Conservation (phyloP, 352 stramenopile species). For the Phytopythium litorale region DNA sequence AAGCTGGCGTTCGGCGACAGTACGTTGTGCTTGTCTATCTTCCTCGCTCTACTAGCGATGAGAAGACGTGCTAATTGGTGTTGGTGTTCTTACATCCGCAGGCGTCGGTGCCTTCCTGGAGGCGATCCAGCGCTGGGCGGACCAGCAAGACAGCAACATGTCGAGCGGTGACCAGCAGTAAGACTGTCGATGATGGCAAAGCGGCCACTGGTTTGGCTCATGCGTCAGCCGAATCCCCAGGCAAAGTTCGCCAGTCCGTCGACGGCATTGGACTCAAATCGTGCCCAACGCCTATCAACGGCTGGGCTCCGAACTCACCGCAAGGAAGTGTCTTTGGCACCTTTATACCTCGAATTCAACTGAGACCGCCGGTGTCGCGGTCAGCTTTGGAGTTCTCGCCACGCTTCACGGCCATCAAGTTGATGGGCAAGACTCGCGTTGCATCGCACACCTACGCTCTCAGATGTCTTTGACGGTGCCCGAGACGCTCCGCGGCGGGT, state of each 20-base stretch:
- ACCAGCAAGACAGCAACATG: conserved; percentile 53
- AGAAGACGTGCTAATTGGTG: background rate
- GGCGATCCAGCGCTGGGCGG: conserved; percentile 72
- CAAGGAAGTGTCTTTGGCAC: background rate
- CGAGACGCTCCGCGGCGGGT: conserved; percentile 23
- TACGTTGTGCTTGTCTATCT: conserved; percentile 20
- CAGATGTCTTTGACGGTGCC: background rate
- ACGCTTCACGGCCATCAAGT: too few species aligned
- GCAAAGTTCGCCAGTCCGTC: background rate
- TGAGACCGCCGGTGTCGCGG: background rate
- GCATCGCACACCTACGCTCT: background rate
- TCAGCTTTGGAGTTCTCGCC: background rate
- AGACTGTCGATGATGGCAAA: too few species aligned
- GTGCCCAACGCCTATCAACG: background rate
- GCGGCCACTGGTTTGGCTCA: too few species aligned
- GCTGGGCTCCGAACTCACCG: background rate
- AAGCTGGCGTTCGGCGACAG: conserved; percentile 84
- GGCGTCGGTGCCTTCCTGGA: conserved; percentile 74
- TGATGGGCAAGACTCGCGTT: background rate
- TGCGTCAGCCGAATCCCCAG: background rate
- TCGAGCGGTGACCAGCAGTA: conserved; percentile 2
- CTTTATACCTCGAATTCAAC: background rate
- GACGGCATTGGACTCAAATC: background rate
- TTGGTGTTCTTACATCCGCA: conserved; percentile 12
- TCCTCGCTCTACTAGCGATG: background rate